Conservation (phyloP, 2,329 filamentous ascomycete genomes). For the Blastomyces emzantsi region DNA sequence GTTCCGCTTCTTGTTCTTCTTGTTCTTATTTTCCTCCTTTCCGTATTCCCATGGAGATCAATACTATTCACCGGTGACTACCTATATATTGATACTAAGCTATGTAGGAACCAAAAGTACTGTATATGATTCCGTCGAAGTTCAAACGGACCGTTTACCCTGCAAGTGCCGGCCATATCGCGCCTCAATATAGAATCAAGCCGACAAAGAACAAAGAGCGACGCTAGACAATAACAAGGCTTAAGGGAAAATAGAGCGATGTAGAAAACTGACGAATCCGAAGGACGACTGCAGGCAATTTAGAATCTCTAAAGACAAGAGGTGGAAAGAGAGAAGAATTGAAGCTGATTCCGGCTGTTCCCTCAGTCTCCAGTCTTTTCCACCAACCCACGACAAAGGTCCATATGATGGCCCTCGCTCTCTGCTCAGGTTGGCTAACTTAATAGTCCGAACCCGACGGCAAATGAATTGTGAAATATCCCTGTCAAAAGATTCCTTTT, state of each 20-base stretch:
- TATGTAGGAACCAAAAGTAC: neutral
- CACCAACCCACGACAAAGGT: neutral
- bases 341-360: neutral
- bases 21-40: neutral
- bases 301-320: neutral
- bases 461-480: constrained; percentile 4
- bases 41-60: neutral
- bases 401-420: neutral
- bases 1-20: neutral
- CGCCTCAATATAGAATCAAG: neutral
- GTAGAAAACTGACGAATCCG: neutral
- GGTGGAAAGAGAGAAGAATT: neutral
- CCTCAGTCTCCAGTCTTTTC: neutral
- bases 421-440: neutral
- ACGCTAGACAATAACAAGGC: neutral
- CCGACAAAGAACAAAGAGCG: neutral
- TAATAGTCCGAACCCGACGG: neutral
- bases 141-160: neutral
- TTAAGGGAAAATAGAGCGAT: neutral
- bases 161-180: neutral
- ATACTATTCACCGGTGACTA: neutral
- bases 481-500: neutral
- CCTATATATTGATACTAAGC: neutral
- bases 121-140: neutral
- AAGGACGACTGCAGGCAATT: neutral